Base-by-base conservation (phyloP, 2,329 filamentous ascomycete genomes). In the Hysterium pulicare region DNA sequence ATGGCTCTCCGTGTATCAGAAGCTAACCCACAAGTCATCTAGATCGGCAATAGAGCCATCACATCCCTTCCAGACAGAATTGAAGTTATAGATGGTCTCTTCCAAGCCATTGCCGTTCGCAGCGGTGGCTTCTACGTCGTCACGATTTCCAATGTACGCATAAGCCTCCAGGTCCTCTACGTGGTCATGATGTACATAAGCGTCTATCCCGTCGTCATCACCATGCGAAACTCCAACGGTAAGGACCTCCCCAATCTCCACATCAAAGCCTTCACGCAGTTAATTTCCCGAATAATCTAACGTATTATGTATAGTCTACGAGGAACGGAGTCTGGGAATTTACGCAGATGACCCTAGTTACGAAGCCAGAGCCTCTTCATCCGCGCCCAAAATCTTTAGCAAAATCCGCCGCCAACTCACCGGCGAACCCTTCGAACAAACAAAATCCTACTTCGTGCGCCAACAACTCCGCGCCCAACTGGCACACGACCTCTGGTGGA, bases 131-230 rank as follows among this genome's bases (percentile, higher is more conserved):
- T 71, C 69, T 64, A 77, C 64, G 54, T 79, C 33, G 69, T 81
- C 23, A 58, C 67, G 15, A 69, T 81, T 10, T 59, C 74, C 3
- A 58, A 57, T 1, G 67, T 81, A 2, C 77, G 74, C 28, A 76
- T 79, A 4, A 73, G 71, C 2, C 71, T 81, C 0, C 79, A 81
- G 44, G 72, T 82, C 26, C 72, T 79, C 24, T 76, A 81, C 44
- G 67, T 83, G 0, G 71, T 80, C 33, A 83, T 83, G 80, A 83
- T 84, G 80, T 83, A 82, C 59, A 81, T 83, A 35, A 75, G 75
- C 4, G 74, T 78, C 3, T 81, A 79, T 45, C 80, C 81, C 0
- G 76, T 82, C 23, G 78, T 78, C 11, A 80, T 83, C 40, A 78
- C 72, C 15, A 80, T 83, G 62, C 74, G 80, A 33, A 74, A 77